Base-by-base conservation (phyloP, 257 asterid genomes). In the Ehretia macrophylla region DNA sequence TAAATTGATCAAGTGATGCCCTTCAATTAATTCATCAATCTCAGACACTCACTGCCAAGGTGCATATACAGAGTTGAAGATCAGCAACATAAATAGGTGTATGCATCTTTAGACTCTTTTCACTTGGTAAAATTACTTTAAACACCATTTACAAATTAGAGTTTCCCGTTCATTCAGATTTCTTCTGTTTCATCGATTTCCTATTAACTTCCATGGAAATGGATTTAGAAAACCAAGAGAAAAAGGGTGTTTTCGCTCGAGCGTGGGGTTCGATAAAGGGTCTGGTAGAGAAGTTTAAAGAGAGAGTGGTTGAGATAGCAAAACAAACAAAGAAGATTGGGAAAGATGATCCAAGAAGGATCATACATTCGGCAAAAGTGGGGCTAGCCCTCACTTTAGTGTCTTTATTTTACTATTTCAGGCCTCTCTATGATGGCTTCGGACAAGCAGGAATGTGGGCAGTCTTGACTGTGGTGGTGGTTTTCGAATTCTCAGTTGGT, bases 381-480 rank as follows among this genome's bases (percentile, higher is more conserved):
- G 84, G 81, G 67, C 18, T 74, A 37, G 78, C 84, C 16, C 70
- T 78, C 22, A 62, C 79, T 2, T 6, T 71, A 17, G 68, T 71
- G 8, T 78, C 84, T 0, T 46, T 71, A 52, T 58, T 78, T 5
- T 74, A 78, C 61, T 74, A 78, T 42, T 60, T 64, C 37, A 38
- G 62, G 8, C 70, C 70, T 6, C 67, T 74, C 1, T 74, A 78
- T 40, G 59, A 61, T 14, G 74, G 84, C 10, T 71, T 78, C 44
- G 81, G 78, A 3, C 67, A 62, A 8, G 19, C 75, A 1, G 84
- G 68, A 19, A 65, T 71, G 32, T 78, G 84, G 84, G 84, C 81
- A 11, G 59, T 78, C 42, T 32, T 78, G 17, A 78, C 84, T 14
- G 81, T 76, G 14, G 75, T 76, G 8, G 75, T 72, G 18, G 75